phyloP scores from a whole-genome alignment of 805 yeast genomes.

The Peterozyma toletana region DNA sequence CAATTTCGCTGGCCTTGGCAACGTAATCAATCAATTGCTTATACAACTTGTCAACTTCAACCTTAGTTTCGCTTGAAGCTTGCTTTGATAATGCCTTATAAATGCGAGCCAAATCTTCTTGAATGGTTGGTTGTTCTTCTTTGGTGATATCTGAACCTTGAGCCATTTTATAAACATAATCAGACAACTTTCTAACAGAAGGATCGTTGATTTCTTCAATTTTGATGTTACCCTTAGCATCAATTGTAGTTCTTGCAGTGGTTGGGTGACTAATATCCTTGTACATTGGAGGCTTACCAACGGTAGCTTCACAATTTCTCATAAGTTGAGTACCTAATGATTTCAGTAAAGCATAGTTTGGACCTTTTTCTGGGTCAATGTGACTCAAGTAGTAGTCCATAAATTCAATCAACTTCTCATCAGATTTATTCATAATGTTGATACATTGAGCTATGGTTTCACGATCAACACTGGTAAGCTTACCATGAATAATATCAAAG shows the following conservation, averaged over 20 bases:
- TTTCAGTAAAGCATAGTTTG: constrained; percentile 86
- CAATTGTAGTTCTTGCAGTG: constrained; percentile 88
- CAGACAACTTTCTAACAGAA: constrained; percentile 88
- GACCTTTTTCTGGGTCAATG: constrained; percentile 81
- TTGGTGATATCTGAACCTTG: constrained; percentile 83
- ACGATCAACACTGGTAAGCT: constrained; percentile 82
- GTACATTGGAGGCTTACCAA: constrained; percentile 76
- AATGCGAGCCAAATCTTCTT: constrained; percentile 78
- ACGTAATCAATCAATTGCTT: constrained; percentile 64
- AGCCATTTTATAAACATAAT: constrained; percentile 94
- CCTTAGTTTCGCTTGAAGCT: constrained; percentile 59
- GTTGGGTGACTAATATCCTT: constrained; percentile 93
- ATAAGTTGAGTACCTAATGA: constrained; percentile 87
- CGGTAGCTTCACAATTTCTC: constrained; percentile 89
- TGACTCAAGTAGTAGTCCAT: constrained; percentile 93
- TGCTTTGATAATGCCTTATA: constrained; percentile 78
- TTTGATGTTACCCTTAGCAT: constrained; percentile 77
- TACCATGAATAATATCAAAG: constrained; percentile 94
- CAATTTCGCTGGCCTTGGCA: constrained; percentile 64
- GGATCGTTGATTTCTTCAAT: constrained; percentile 85
- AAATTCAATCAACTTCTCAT: constrained; percentile 86
- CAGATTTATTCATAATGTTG: constrained; percentile 95
- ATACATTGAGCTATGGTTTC: constrained; percentile 96
- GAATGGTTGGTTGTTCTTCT: constrained; percentile 63
- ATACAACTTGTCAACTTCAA: constrained; percentile 66